These are phyloP conservation scores for Diplosphaera chodatii DNA, from an alignment of 139 green algal species.

Conservation along the genomic window DNA sequence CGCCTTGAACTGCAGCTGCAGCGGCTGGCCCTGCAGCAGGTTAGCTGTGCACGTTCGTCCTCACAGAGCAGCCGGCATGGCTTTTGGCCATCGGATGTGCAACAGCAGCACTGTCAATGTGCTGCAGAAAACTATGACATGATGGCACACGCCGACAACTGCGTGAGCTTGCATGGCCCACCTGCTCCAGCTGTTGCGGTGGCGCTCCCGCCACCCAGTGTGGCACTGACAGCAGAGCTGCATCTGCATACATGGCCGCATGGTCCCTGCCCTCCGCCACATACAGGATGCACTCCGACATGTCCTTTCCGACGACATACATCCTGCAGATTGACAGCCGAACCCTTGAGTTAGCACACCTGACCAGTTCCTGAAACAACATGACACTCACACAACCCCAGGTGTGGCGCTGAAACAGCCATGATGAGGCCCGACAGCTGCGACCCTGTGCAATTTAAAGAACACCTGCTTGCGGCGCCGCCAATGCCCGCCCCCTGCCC, in stretches of 20 bases:
- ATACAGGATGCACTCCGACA: constrained; percentile 31
- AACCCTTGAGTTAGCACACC: too few species aligned
- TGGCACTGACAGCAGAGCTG: constrained; percentile 30
- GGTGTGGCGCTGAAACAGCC: too few species aligned
- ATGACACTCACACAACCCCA: too few species aligned
- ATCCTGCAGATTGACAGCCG: too few species aligned
- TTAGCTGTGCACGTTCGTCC: background rate
- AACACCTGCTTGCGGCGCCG: constrained; percentile 29
- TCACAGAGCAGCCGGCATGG: too few species aligned
- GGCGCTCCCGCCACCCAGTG: constrained; percentile 49
- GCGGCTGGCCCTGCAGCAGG: background rate
- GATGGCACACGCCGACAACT: too few species aligned
- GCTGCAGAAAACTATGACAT: too few species aligned
- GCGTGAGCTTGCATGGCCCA: too few species aligned
- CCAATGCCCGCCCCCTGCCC: constrained; percentile 67
- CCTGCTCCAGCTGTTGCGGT: background rate
- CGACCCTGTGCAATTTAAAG: background rate
- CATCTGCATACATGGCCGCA: constrained; percentile 42
- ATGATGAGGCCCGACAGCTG: too few species aligned
- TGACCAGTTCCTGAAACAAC: too few species aligned
- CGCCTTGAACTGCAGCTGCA: constrained; percentile 36
- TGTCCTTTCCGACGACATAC: constrained; percentile 72
- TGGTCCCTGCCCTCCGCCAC: constrained; percentile 52
- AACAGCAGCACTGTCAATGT: too few species aligned
- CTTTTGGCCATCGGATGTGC: too few species aligned